A percentile compares a stretch with the other conserved stretches of the same genome.
These are phyloP conservation scores for Xylaria polymorpha DNA, from an alignment of 2,329 filamentous ascomycete genomes.

Conservation along the genomic window DNA sequence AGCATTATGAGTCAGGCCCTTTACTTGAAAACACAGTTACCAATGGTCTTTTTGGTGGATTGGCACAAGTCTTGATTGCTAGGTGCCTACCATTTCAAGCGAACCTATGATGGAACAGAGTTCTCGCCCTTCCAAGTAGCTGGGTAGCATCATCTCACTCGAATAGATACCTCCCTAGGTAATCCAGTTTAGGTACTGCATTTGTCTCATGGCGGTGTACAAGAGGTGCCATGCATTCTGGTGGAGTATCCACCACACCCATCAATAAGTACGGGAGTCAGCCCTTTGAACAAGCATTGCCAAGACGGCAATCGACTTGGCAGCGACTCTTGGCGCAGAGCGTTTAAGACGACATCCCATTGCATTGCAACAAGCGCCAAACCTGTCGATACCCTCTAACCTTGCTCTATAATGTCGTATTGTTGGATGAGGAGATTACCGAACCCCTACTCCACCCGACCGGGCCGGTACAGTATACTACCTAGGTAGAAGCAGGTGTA, in stretches of 20 bases:
- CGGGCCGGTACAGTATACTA: background rate
- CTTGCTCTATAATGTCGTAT: background rate
- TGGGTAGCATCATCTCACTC: constrained; percentile 3
- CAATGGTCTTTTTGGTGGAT: background rate
- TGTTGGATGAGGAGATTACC: background rate
- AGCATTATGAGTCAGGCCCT: background rate
- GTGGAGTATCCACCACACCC: constrained; percentile 4
- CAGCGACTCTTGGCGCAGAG: constrained; percentile 38
- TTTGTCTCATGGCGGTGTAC: background rate
- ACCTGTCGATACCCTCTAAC: background rate
- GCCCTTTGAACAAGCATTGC: constrained; percentile 39
- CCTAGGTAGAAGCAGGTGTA: background rate
- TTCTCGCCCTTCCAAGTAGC: background rate
- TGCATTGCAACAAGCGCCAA: background rate
- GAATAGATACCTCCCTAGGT: background rate
- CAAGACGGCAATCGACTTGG: constrained; percentile 46
- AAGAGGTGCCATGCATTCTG: constrained; percentile 3
- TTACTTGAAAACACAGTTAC: background rate
- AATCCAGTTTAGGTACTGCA: background rate
- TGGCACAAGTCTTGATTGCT: background rate
- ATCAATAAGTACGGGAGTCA: background rate
- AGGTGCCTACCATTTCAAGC: background rate
- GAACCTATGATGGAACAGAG: background rate
- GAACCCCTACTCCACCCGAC: background rate
- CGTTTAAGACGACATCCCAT: constrained; percentile 15